Base-by-base conservation (phyloP, 805 yeast genomes). In the Kodamaea restingae region DNA sequence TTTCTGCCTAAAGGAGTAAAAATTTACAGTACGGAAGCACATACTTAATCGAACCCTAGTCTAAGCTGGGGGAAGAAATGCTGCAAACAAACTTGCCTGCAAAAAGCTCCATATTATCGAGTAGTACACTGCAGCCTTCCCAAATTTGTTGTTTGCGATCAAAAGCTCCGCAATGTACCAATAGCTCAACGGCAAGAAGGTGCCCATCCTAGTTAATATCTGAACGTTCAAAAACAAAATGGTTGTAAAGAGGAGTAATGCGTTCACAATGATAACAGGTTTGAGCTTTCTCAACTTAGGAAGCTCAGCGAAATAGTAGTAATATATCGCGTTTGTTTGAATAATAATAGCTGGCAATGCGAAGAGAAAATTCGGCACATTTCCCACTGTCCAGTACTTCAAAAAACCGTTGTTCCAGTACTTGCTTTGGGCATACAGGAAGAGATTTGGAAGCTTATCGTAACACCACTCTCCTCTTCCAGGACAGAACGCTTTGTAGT, bases 41-140 rank as follows among this genome's bases (percentile, higher is more conserved):
- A 15, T 4, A 15, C 17, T 15, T 11, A 14, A 12, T 27, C 3
- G 31, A 7, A 5, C 7, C 4, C 15, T 9, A 6, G 35, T 56
- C 22, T 57, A 88, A n/a, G 98, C 98, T 4, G 98, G 98, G 2
- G 97, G 98, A 31, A 90, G 66, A 54, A 86, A 90, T n/a, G 81
- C 81, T 6, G 83, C 86, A 63, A 78, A 90, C 36, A 90, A 62
- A 1, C 77, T 73, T 0, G 90, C 74, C 59, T 90, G 96, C 2
- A 80, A 50, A 4, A 80, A 55, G 15, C 65, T 67, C 95, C 95
- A 90, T 0, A 73, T 48, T 4, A 79, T 47, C 49, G 78, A 63
- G 65, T 77, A 84, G 6, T 61, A 49, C 1, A 76, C 54, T 12
- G 53, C 48, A 44, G 43, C 35, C 43, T 51, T 43, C 31, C 38